These are phyloP conservation scores for Lasiodiplodia sp. DNA, from an alignment of 2,329 filamentous ascomycete species.

Conservation along the genomic window DNA sequence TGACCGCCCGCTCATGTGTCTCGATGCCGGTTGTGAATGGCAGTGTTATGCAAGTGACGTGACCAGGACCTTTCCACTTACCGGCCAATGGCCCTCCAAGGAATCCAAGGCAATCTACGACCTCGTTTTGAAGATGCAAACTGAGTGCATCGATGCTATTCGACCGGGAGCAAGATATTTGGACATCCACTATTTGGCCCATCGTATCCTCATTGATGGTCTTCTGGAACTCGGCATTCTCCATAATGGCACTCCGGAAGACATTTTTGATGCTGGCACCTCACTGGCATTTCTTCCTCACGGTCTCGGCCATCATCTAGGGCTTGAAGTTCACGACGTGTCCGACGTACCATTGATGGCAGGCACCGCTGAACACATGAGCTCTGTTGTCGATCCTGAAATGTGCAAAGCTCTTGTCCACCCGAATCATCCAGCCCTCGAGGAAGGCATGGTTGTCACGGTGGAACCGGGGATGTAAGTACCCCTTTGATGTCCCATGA, in stretches of 20 bases:
- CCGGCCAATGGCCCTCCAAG: conserved; percentile 69
- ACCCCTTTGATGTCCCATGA: neutral
- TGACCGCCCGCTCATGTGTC: conserved; percentile 73
- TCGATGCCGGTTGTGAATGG: conserved; percentile 90
- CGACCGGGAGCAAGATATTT: conserved; percentile 74
- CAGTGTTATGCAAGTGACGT: conserved; percentile 88
- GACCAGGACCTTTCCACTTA: conserved; percentile 84
- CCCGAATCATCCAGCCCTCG: conserved; percentile 47
- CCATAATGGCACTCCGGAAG: conserved; percentile 67
- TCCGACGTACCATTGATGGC: conserved; percentile 31
- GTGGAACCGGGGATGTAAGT: conserved; percentile 61
- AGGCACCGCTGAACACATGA: conserved; percentile 36
- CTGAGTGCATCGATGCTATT: conserved; percentile 72
- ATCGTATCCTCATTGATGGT: conserved; percentile 74
- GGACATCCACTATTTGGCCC: conserved; percentile 75
- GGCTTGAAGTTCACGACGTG: conserved; percentile 87
- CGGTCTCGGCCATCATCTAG: conserved; percentile 88
- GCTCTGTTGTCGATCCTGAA: conserved; percentile 41
- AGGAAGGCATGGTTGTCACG: conserved; percentile 64
- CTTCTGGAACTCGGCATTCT: conserved; percentile 77
- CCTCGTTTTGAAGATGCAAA: conserved; percentile 83
- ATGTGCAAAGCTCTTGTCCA: conserved; percentile 44
- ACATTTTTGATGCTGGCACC: conserved; percentile 79
- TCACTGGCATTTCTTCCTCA: conserved; percentile 92
- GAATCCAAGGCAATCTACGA: conserved; percentile 78